phyloP scores from a whole-genome alignment of 371 early-diverging fungal species.

The Saksenaea vasiformis region DNA sequence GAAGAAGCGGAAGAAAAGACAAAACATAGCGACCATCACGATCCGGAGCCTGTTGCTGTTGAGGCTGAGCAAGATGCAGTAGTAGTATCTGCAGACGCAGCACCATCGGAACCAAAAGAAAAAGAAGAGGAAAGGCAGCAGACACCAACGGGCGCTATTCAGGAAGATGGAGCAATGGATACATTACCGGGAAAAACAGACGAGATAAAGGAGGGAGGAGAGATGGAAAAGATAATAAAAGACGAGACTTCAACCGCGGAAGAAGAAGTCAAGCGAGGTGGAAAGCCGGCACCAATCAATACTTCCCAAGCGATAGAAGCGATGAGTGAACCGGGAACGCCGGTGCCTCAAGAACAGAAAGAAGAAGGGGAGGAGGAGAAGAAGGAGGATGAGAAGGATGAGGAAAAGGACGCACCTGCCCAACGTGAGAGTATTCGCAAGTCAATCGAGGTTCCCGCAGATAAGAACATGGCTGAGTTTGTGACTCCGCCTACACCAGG shows the following conservation, averaged over 20 bases:
- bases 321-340: slow-evolving; percentile 24
- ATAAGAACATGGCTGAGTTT: slow-evolving; percentile 50
- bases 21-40: slow-evolving; percentile 6
- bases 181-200: background rate
- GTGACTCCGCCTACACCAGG: slow-evolving; percentile 50
- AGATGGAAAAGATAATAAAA: background rate
- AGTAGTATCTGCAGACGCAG: background rate
- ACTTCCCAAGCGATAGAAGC: slow-evolving; percentile 2
- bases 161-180: background rate
- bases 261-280: background rate
- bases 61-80: background rate
- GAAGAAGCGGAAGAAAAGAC: background rate
- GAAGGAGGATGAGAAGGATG: background rate
- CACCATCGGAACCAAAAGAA: background rate
- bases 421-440: slow-evolving; percentile 18
- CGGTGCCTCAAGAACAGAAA: slow-evolving; percentile 14
- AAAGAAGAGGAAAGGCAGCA: slow-evolving; percentile 4
- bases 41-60: background rate
- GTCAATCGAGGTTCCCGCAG: slow-evolving; percentile 31
- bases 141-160: background rate
- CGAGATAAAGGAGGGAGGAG: background rate
- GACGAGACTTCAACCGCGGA: background rate
- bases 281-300: slow-evolving; percentile 1
- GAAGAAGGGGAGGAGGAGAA: background rate
- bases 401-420: slow-evolving; percentile 6